Evolutionary conservation across 768 basidiomycete species (phyloP), one percentile per base, ranked within the genome.

Genomic region (Suillus alpinus): DNA sequence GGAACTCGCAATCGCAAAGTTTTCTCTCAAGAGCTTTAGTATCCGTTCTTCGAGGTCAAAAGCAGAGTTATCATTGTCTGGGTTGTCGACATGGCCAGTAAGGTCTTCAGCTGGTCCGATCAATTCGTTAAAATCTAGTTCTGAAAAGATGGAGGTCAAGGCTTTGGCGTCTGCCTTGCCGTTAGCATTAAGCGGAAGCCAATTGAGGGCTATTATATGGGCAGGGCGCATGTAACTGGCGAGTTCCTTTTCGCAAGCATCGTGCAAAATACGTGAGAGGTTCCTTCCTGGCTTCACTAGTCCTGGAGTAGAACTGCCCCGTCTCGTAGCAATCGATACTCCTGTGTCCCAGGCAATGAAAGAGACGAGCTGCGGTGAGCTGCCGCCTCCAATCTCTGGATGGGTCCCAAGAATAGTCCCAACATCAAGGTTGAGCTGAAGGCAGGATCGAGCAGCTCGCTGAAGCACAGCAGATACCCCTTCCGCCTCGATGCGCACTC

Each of bases 401-500:
- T 82, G 81, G 39, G 76, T 75, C 8, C 73, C 75, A 7, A 82
- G 70, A 46, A 82, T 67, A 4, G 81, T 82, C 14, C 73, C 69
- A 18, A 71, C 79, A 57, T 81, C 78, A 41, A 81, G 68, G 46
- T 62, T 65, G 31, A 71, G 31, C 23, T 60, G 65, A 32, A 64
- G 65, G 43, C 57, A 63, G 29, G 44, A 44, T 36, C 44, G 61
- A 63, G 58, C 68, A 37, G 61, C 29, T 18, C 57, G 58, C 49
- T 59, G 76, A 20, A 82, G 66, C 44, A 81, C 75, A 32, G 80
- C 73, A n/a, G 79, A 81, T 29, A 83, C 76, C 6, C 81, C 82
- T 62, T 81, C 81, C 2, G 77, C 76, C 64, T 83, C 83, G 20
- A 83, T 82, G n/a, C 83, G 80, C 20, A 83, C 81, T 29, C 83